Evolutionary conservation across 768 basidiomycete species (phyloP), one percentile per base, ranked within the genome.

Genomic region (Amanita fuliginea): DNA sequence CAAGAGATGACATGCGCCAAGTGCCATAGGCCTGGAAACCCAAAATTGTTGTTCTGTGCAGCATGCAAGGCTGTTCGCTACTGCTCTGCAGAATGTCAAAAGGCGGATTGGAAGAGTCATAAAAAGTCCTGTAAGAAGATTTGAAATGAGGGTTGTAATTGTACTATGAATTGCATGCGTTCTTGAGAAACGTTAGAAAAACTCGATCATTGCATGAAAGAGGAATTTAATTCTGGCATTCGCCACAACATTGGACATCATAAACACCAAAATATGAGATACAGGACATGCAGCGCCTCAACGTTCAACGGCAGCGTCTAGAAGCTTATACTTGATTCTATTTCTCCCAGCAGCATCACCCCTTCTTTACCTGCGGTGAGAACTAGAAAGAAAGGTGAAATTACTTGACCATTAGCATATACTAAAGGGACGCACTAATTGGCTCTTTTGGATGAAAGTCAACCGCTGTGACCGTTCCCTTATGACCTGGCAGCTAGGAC

Each of bases 361-460:
- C 79, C 83, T 56, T 97, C 93, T 67, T 94, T 95, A 70, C 91
- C 92, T 22, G 78, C 85, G 3, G 93, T 95, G 51, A 97, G 71
- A 52, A 97, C 92, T 93, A 58, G 16, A 40, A 52, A 28, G 36
- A 34, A n/a, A 37, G 44, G 44, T 51, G 28, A 42, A 49, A 32
- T 18, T 36, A 26, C 30, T 21, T 42, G 28, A 26, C 28, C 21
- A 13, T 19, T 28, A 11, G 42, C 6, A 19, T 19, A 44, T 13
- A 11, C 49, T 9, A 13, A 53, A 24, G 32, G 22, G 6, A 72
- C 92, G 55, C 64, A 95, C 92, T 78, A 63, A 96, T 93, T 9
- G 93, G 94, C 58, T 96, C 93, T 59, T 83, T 90, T 7, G 95
- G 93, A 63, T 95, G 92, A 72, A 95, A 96, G 57, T 95, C 96